These are phyloP conservation scores for Sphaerostilbella broomeana DNA, from an alignment of 2,329 filamentous ascomycete genomes.

Conservation along the genomic window DNA sequence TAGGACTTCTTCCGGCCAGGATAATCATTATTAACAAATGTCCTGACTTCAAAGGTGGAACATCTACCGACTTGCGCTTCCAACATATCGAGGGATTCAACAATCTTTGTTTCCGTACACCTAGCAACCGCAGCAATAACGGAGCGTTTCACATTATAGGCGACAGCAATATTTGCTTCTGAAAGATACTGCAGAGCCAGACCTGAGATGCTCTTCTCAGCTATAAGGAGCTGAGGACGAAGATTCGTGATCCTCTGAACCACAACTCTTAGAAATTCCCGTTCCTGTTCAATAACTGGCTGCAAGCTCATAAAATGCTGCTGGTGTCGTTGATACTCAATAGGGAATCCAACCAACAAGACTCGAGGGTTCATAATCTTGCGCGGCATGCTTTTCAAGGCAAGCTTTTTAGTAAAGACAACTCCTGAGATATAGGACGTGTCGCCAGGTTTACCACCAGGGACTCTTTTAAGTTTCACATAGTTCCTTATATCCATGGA, in stretches of 20 bases:
- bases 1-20: conserved; percentile 83
- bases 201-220: conserved; percentile 87
- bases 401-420: conserved; percentile 95
- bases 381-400: conserved; percentile 91
- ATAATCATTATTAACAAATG: conserved; percentile 74
- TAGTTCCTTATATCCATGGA: conserved; percentile 97
- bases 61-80: conserved; percentile 69
- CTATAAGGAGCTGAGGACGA: conserved; percentile 78
- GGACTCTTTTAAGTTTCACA: conserved; percentile 94
- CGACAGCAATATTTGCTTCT: conserved; percentile 84
- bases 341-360: conserved; percentile 86
- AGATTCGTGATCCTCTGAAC: conserved; percentile 86
- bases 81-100: conserved; percentile 88
- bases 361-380: conserved; percentile 80
- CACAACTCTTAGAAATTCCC: conserved; percentile 85
- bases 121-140: conserved; percentile 92
- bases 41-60: conserved; percentile 88
- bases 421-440: conserved; percentile 95
- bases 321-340: conserved; percentile 86
- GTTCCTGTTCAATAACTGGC: conserved; percentile 92
- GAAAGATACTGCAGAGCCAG: conserved; percentile 83
- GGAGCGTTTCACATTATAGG: conserved; percentile 92
- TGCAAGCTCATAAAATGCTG: conserved; percentile 96
- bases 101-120: conserved; percentile 85
- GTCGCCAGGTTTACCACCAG: conserved; percentile 81